Conservation (phyloP, 164 flowering plant genomes). For the Liriodendron chinense region DNA sequence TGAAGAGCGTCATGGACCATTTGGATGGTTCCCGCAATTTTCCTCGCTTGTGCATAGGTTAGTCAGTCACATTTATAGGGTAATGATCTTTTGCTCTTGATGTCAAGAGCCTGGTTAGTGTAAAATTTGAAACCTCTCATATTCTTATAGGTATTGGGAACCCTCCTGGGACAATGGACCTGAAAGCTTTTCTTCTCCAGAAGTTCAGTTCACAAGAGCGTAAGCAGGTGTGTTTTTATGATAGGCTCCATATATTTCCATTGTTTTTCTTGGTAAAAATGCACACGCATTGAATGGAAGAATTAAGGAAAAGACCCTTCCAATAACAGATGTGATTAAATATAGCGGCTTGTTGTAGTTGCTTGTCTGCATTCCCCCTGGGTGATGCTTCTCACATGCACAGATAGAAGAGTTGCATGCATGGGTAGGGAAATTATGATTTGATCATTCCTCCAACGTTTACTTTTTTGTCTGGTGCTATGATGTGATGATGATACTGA, state of each 20-base stretch:
- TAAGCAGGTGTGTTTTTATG: constrained; percentile 48
- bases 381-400: no score
- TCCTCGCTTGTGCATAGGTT: constrained; percentile 90
- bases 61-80: constrained; percentile 10
- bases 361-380: no score
- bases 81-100: not conserved
- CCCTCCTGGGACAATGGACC: constrained; percentile 95
- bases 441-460: no score
- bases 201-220: constrained; percentile 77
- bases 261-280: not conserved
- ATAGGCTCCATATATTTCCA: not conserved
- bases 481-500: no score
- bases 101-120: not conserved
- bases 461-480: no score
- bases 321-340: no score
- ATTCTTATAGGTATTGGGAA: constrained; percentile 71
- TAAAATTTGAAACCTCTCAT: not conserved
- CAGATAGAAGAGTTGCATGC: no score
- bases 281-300: not conserved
- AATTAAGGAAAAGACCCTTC: no score
- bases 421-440: no score
- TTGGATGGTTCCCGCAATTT: constrained; percentile 75
- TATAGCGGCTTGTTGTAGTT: no score
- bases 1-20: constrained; percentile 83
- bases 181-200: constrained; percentile 90